Evolutionary conservation across 176 grass and related monocot species (phyloP).

Genomic region (Eleusine indica): DNA sequence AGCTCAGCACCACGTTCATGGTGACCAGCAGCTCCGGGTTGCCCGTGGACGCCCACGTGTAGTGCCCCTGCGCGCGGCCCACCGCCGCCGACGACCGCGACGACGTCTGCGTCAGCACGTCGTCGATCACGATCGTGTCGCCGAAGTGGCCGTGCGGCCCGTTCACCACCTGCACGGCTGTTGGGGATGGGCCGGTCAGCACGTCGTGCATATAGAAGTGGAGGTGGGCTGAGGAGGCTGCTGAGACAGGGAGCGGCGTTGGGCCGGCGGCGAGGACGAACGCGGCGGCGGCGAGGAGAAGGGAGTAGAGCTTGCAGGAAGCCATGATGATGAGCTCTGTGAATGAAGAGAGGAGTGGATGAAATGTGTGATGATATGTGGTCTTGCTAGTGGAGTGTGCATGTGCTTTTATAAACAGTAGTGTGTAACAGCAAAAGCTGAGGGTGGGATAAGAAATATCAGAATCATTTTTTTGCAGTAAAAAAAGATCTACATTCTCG

Average conservation of each 20-base stretch:
- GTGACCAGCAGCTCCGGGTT: conserved; percentile 29
- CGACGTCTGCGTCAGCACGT: conserved; percentile 42
- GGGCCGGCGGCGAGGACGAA: not conserved
- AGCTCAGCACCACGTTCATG: conserved; percentile 53
- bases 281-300: not conserved
- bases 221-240: conserved; percentile 22
- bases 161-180: conserved; percentile 32
- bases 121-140: conserved; percentile 45
- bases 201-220: conserved; percentile 56
- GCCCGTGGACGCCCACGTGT: conserved; percentile 29
- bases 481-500: too few species aligned
- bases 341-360: not conserved
- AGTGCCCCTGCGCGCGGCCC: conserved; percentile 50
- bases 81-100: not conserved
- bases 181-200: not conserved
- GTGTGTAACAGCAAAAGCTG: not conserved
- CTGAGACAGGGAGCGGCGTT: not conserved
- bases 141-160: conserved; percentile 21
- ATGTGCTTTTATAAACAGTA: not conserved
- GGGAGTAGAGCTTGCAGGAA: not conserved
- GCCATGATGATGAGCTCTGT: not conserved
- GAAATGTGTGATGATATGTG: not conserved
- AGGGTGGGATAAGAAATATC: not conserved
- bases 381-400: not conserved
- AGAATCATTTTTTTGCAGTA: too few species aligned